Conservation (phyloP, 108 stramenopile species). For the Conticribra guillardii region DNA sequence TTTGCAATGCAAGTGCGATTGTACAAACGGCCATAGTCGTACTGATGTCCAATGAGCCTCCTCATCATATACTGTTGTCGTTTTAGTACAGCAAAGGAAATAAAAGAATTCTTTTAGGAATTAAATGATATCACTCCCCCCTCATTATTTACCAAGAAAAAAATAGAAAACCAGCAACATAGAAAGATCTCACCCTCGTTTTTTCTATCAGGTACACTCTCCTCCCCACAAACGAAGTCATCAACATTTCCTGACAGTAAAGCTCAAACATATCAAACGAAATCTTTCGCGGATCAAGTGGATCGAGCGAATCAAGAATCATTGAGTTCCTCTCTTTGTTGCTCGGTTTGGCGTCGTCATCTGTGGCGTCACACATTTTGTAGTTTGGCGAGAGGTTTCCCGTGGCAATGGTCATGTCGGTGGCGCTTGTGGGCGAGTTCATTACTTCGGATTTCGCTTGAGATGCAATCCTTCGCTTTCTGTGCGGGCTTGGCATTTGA, state of each 20-base stretch:
- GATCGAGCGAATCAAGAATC: constrained; percentile 30
- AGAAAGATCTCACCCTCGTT: constrained; percentile 39
- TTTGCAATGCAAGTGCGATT: constrained; percentile 42
- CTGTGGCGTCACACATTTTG: not conserved
- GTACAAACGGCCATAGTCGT: constrained; percentile 41
- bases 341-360: not conserved
- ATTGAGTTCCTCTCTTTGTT: not conserved
- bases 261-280: constrained; percentile 47
- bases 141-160: no score
- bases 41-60: constrained; percentile 43
- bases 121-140: no score
- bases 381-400: not conserved
- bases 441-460: no score
- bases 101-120: no score
- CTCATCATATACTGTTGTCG: constrained; percentile 34
- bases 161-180: no score
- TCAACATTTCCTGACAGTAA: constrained; percentile 51
- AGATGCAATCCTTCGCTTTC: no score
- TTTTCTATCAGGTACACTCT: constrained; percentile 39
- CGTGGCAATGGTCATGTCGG: not conserved
- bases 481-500: no score
- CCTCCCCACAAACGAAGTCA: constrained; percentile 22
- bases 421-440: no score
- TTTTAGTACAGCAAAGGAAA: no score
- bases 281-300: constrained; percentile 48